These are phyloP conservation scores for Neofusicoccum cordaticola DNA, from an alignment of 2,329 filamentous ascomycete genomes.

Conservation along the genomic window DNA sequence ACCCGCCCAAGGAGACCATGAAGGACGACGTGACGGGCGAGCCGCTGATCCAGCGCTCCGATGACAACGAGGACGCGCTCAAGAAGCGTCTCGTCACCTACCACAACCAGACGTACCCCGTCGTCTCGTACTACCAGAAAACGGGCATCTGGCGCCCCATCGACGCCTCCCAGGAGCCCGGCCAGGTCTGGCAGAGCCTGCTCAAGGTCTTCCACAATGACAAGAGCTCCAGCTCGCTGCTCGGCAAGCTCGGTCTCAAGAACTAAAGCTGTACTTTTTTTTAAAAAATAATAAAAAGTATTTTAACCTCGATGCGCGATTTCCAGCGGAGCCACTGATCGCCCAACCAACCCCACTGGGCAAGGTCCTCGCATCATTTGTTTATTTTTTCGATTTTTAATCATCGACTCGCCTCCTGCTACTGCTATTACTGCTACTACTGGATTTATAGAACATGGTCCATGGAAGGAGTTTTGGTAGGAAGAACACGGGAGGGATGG, in stretches of 20 bases:
- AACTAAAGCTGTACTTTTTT: constrained; percentile 35
- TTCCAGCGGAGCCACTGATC: too few relatives aligned
- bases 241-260: constrained; percentile 55
- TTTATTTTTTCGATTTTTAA: background rate
- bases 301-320: background rate
- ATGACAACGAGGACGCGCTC: constrained; percentile 93
- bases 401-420: background rate
- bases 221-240: constrained; percentile 41
- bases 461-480: constrained; percentile 4
- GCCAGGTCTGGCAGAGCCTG: constrained; percentile 92
- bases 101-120: constrained; percentile 88
- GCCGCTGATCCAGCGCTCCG: constrained; percentile 90
- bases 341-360: too few relatives aligned
- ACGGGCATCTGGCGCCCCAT: constrained; percentile 95
- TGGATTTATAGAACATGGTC: background rate
- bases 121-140: constrained; percentile 95
- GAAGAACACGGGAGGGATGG: background rate
- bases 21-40: constrained; percentile 96
- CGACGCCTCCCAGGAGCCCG: constrained; percentile 93
- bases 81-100: constrained; percentile 94
- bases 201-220: constrained; percentile 76
- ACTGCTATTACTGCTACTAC: background rate
- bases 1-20: constrained; percentile 92
- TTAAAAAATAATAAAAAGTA: background rate
- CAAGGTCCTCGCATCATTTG: background rate